phyloP scores from a whole-genome alignment of 2,329 filamentous ascomycete genomes.

The Scleromitrula shiraiana region DNA sequence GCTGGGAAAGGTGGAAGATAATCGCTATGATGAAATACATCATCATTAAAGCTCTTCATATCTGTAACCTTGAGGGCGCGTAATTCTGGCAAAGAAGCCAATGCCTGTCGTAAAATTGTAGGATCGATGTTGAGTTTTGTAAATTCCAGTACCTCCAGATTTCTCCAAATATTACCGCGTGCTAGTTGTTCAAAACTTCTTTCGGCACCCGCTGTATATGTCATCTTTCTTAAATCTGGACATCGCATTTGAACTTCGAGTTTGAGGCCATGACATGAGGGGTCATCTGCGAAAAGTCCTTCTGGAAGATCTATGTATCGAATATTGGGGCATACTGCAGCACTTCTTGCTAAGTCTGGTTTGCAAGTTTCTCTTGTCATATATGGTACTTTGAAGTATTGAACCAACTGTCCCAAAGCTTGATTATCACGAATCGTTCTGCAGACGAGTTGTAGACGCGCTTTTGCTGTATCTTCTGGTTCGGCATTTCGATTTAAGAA shows the following conservation, averaged over 20 bases:
- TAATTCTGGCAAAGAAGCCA: constrained; percentile 59
- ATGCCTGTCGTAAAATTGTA: constrained; percentile 58
- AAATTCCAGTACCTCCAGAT: constrained; percentile 67
- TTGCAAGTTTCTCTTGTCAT: constrained; percentile 85
- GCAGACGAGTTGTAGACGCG: constrained; percentile 69
- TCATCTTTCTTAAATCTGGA: constrained; percentile 81
- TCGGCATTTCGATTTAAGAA: constrained; percentile 70
- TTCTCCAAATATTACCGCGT: constrained; percentile 57
- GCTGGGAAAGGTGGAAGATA: constrained; percentile 66
- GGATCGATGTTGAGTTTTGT: constrained; percentile 62
- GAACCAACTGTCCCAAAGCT: constrained; percentile 58
- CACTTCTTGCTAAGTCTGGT: constrained; percentile 73
- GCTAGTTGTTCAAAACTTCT: constrained; percentile 64
- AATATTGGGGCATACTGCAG: constrained; percentile 77
- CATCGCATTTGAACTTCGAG: constrained; percentile 81
- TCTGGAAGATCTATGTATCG: constrained; percentile 87
- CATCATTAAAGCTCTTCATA: constrained; percentile 64
- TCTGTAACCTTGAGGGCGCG: constrained; percentile 68
- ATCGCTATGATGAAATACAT: constrained; percentile 60
- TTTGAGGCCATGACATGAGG: constrained; percentile 64
- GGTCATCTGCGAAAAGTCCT: constrained; percentile 76
- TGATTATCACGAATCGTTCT: constrained; percentile 73
- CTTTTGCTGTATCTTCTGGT: constrained; percentile 69
- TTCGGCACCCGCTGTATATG: constrained; percentile 71
- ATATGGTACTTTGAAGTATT: constrained; percentile 83